phyloP scores from a whole-genome alignment of 148 eudicot species.

The Camellia lanceoleosa region DNA sequence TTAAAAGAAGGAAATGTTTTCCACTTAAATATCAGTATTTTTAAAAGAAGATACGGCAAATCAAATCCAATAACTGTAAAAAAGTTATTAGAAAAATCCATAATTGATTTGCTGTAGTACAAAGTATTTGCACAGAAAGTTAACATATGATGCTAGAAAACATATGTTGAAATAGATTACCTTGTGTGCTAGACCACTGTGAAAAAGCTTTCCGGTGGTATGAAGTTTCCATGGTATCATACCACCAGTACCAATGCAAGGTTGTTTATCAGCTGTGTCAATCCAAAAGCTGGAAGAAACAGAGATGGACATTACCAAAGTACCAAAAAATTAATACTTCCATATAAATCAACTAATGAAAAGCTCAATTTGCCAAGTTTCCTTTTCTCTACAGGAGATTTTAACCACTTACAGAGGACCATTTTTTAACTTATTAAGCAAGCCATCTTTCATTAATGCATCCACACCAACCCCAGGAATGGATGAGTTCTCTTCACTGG shows the following conservation, averaged over 20 bases:
- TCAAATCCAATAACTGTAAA: not conserved
- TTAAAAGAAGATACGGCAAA: not conserved
- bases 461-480: slow-evolving; percentile 97
- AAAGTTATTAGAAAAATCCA: not conserved
- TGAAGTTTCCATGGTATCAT: slow-evolving; percentile 88
- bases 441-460: slow-evolving; percentile 78
- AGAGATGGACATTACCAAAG: not conserved
- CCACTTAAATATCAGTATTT: not conserved
- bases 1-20: too few relatives aligned
- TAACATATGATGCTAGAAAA: not conserved
- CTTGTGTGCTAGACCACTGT: slow-evolving; percentile 96
- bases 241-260: slow-evolving; percentile 99
- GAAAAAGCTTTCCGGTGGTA: slow-evolving; percentile 86
- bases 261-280: slow-evolving; percentile 99
- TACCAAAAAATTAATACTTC: slow-evolving; percentile 4
- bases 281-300: slow-evolving; percentile 73
- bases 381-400: not conserved
- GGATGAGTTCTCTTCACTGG: slow-evolving; percentile 90
- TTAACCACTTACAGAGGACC: slow-evolving; percentile 79
- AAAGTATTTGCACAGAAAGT: not conserved
- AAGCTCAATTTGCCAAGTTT: not conserved
- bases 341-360: not conserved
- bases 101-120: not conserved
- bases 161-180: slow-evolving; percentile 34
- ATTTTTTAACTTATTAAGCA: slow-evolving; percentile 70